A percentile compares a stretch with the other conserved stretches of the same genome.
Evolutionary conservation across 116 monocot genomes (phyloP).

Genomic region (Cymodocea nodosa): DNA sequence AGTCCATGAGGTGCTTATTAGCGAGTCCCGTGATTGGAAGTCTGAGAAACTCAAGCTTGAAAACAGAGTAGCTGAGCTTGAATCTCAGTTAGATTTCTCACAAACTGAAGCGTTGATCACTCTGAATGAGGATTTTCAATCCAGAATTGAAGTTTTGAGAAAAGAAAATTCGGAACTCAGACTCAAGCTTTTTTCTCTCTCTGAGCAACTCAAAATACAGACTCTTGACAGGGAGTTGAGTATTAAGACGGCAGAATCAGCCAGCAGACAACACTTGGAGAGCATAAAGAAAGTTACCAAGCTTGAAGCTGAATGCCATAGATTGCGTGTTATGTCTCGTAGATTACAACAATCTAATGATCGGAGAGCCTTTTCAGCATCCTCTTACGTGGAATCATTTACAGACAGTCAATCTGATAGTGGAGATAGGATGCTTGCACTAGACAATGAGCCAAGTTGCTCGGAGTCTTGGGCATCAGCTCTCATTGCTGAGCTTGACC

Average conservation of each 20-base stretch:
- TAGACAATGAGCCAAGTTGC: slow-evolving; percentile 39
- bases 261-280: slow-evolving; percentile 47
- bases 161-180: slow-evolving; percentile 35
- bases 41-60: slow-evolving; percentile 33
- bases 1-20: slow-evolving; percentile 16
- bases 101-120: slow-evolving; percentile 11
- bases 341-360: slow-evolving; percentile 15
- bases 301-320: slow-evolving; percentile 41
- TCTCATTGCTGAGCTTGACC: slow-evolving; percentile 54
- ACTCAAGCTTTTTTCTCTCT: slow-evolving; percentile 23
- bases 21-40: slow-evolving; percentile 25
- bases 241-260: slow-evolving; percentile 39
- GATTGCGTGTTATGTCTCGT: slow-evolving; percentile 14
- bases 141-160: slow-evolving; percentile 17
- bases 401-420: slow-evolving; percentile 24
- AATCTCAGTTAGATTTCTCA: slow-evolving; percentile 16
- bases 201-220: slow-evolving; percentile 24
- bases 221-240: slow-evolving; percentile 37
- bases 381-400: slow-evolving; percentile 14
- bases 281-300: slow-evolving; percentile 45
- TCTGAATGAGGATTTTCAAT: slow-evolving; percentile 13
- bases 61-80: slow-evolving; percentile 23
- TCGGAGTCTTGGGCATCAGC: slow-evolving; percentile 71
- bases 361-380: slow-evolving; percentile 7
- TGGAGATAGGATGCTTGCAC: slow-evolving; percentile 23